Evolutionary conservation across 2,329 filamentous ascomycete species (phyloP).

Genomic region (Fonsecaea pugnacius): DNA sequence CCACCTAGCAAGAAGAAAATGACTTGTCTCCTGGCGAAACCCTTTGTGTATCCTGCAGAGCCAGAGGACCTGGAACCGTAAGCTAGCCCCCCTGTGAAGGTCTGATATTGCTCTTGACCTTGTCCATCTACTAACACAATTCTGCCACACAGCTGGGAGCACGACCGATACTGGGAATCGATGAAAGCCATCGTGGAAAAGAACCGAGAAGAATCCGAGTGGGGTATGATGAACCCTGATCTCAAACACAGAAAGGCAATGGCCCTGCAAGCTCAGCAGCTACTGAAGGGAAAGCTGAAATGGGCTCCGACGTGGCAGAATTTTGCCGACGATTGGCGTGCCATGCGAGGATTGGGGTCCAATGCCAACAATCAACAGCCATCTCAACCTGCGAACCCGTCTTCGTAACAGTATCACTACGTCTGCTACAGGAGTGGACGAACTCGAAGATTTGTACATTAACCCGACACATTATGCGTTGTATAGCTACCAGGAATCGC

Average conservation of each 20-base stretch:
- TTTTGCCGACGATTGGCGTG: slow-evolving; percentile 34
- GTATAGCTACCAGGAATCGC: not conserved
- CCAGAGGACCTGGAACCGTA: slow-evolving; percentile 66
- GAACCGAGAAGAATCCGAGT: slow-evolving; percentile 43
- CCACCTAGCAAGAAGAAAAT: slow-evolving; percentile 82
- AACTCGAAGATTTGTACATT: not conserved
- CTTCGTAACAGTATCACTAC: not conserved
- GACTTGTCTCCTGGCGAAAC: slow-evolving; percentile 85
- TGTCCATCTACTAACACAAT: slow-evolving; percentile 12
- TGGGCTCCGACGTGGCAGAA: slow-evolving; percentile 62
- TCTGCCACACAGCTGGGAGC: slow-evolving; percentile 60
- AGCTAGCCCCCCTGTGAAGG: slow-evolving; percentile 39
- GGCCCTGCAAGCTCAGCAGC: slow-evolving; percentile 64
- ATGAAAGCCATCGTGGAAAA: slow-evolving; percentile 53
- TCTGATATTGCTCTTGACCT: not conserved
- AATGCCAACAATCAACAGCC: not conserved
- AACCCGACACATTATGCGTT: slow-evolving; percentile 1
- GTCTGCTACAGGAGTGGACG: not conserved
- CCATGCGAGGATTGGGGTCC: slow-evolving; percentile 19
- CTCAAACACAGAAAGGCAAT: slow-evolving; percentile 53
- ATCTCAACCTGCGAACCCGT: not conserved
- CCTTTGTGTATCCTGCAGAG: slow-evolving; percentile 83
- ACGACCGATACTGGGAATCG: slow-evolving; percentile 61
- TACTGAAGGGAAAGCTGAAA: slow-evolving; percentile 60
- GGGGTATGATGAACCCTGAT: slow-evolving; percentile 48